Base-by-base conservation (phyloP, 768 basidiomycete genomes). In the Boletus coccyginus region DNA sequence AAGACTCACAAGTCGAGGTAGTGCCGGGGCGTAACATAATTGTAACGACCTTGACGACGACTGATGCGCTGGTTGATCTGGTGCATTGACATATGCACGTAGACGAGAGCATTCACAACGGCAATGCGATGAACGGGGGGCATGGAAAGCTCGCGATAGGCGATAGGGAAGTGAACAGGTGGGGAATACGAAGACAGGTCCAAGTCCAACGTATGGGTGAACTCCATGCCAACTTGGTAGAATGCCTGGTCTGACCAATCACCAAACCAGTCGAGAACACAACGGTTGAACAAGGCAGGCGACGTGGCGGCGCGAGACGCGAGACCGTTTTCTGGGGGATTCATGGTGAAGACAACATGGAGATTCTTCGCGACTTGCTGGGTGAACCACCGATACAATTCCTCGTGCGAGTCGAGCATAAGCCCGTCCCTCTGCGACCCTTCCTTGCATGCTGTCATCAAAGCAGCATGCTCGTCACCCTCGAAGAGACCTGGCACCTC, bases 401-500 rank as follows among this genome's bases (percentile, higher is more conserved):
- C 97, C 65, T 99, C 97, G 53, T 90, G 94, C 35, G 95, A 96
- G 74, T 98, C 97, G 10, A 99, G 78, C 94, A 99, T 98, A 32
- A 98, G 77, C 12, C 97, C 97, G 61, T 99, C 97, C 14, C 97
- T 86, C 68, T 98, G 95, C n/a, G 97, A 97, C 7, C 97, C 97
- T 74, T 98, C 97, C 70, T 97, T 98, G 77, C 97, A 98, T 2
- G 97, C 94, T 6, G 97, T 98, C 95, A 98, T 98, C 55, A 99
- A 78, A 49, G 95, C 92, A 19, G 96, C 87, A 70, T 98, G 89
- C 69, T 99, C 97, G 65, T 99, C 97, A n/a, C 97, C 97, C 73
- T 99, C 97, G 70, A 99, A 99, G n/a, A 99, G 81, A 72, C 97
- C 97, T 0, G 97, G 97, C n/a, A 99, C 95, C 72, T 99, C 97